Evolutionary conservation across 257 asterid species (phyloP), one percentile per base, ranked within the genome.

Genomic region (Solanum bulbocastanum): DNA sequence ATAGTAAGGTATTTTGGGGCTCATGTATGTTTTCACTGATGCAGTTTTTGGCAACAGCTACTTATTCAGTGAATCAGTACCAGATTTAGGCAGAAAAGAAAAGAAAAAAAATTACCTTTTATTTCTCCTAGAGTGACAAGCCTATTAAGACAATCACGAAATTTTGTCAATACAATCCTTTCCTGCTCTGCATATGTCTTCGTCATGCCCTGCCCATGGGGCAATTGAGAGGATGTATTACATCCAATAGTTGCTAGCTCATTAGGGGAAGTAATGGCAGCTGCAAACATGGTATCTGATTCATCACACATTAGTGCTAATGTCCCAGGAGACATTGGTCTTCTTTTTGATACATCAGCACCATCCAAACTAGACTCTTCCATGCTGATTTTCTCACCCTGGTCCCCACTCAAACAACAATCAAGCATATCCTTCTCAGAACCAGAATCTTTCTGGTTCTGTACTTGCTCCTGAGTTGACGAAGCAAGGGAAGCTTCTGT

Each of bases 261-360:
- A 92, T 92, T 92, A 12, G 93, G 86, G 87, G 96, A 89, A 93
- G 92, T 87, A 89, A 30, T 39, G 37, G 87, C 88, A 62, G 94
- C 52, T 88, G 94, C 49, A 89, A 95, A 96, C 94, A 95, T 90
- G 10, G 96, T 87, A 87, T 95, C 98, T 89, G 92, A 93, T 91
- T 97, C 99, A 62, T 97, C 98, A 33, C 99, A 97, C 99, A 97
- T 95, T 88, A 97, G 92, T 86, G 99, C 99, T 91, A 96, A 91
- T 30, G 99, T 97, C 89, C 98, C 96, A 20, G 99, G 99, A 83
- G 99, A 97, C 97, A 93, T 92, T 46, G 99, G 98, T 88, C 98
- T 90, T 89, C 93, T 91, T 92, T 92, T 93, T 62, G 98, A 89
- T 79, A 89, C 88, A 88, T 93, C 97, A 85, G 92, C 92, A 93